These are phyloP conservation scores for Diplotaxis tenuifolia DNA, from an alignment of 345 rosid species.

Conservation along the genomic window DNA sequence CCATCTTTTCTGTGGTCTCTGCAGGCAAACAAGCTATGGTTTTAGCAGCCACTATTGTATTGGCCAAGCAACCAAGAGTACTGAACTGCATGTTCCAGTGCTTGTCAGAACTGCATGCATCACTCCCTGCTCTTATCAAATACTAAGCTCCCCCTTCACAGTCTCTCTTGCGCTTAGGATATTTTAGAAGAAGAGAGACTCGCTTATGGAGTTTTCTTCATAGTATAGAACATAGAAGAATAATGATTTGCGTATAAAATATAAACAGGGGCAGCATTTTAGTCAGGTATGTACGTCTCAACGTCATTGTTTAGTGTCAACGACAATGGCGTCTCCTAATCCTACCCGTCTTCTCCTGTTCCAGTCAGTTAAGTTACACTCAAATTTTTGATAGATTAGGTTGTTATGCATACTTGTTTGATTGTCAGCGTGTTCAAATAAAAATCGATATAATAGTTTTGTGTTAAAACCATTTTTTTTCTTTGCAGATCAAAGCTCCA, in stretches of 20 bases:
- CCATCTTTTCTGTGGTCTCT: conserved; percentile 10
- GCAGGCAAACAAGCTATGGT: no score
- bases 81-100: conserved; percentile 92
- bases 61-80: conserved; percentile 41
- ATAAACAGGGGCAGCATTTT: conserved; percentile 8
- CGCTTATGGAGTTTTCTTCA: conserved; percentile 12
- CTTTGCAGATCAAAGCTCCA: no score
- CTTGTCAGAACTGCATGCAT: conserved; percentile 81
- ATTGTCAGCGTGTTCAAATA: no score
- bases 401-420: no score
- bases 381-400: no score
- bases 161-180: conserved; percentile 21
- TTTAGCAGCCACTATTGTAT: conserved; percentile 30
- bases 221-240: conserved; percentile 4
- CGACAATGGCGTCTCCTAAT: conserved; percentile 4
- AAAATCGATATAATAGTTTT: no score
- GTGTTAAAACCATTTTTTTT: no score
- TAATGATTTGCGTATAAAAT: not conserved
- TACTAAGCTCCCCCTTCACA: conserved; percentile 43
- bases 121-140: conserved; percentile 77
- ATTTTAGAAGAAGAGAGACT: conserved; percentile 17
- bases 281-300: conserved; percentile 20
- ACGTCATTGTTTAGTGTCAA: not conserved
- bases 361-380: no score
- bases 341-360: conserved; percentile 5